phyloP scores from a whole-genome alignment of 441 rosid species.

The Biscutella laevigata region DNA sequence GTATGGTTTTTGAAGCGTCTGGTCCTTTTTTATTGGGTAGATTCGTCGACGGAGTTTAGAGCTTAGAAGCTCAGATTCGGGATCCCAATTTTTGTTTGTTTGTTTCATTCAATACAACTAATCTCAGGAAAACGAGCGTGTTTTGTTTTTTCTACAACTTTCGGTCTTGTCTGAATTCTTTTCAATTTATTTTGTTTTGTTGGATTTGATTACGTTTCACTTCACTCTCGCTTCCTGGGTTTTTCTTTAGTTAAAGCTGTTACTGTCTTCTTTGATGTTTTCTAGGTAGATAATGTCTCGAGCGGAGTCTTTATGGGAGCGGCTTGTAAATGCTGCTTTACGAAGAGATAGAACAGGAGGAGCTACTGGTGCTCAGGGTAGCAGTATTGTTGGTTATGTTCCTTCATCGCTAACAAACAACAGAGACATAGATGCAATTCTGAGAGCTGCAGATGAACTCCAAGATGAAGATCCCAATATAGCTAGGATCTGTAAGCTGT shows the following conservation, averaged over 20 bases:
- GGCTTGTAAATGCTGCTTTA: conserved; percentile 75
- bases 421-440: conserved; percentile 76
- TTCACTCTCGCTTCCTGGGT: neutral
- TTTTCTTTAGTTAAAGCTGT: neutral
- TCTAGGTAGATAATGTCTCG: conserved; percentile 50
- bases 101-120: neutral
- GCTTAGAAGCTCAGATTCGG: conserved; percentile 23
- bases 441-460: conserved; percentile 93
- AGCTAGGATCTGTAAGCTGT: conserved; percentile 65
- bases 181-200: neutral
- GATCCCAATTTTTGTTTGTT: neutral
- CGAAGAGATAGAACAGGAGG: conserved; percentile 57
- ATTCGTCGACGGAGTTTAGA: no score
- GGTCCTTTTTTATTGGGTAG: no score
- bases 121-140: neutral
- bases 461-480: conserved; percentile 86
- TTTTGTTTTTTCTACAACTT: neutral
- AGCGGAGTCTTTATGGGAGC: conserved; percentile 77
- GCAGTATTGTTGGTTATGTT: conserved; percentile 67
- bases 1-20: neutral
- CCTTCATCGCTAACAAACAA: conserved; percentile 84
- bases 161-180: conserved; percentile 9
- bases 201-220: neutral
- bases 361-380: conserved; percentile 38
- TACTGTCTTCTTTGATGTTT: conserved; percentile 1